A percentile compares a stretch with the other conserved stretches of the same genome.
Conservation (phyloP, 2,329 filamentous ascomycete species). For the Aspergillus tubingensis region DNA sequence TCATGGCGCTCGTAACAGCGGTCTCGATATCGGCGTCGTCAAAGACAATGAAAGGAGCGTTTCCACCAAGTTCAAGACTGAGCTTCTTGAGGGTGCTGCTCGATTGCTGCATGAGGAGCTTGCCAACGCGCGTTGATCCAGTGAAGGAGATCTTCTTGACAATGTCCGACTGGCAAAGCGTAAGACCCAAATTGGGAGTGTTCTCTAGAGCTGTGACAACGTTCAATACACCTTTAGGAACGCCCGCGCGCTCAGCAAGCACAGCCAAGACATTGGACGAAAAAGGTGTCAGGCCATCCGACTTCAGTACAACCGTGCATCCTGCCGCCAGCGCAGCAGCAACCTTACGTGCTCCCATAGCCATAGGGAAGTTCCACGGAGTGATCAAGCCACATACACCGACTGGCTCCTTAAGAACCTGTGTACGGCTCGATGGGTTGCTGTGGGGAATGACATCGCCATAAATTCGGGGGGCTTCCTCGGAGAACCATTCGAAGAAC, state of each 20-base stretch:
- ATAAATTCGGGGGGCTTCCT: constrained; percentile 57
- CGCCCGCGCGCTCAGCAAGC: constrained; percentile 77
- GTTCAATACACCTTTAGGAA: constrained; percentile 85
- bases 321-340: constrained; percentile 72
- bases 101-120: constrained; percentile 83
- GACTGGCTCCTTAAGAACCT: constrained; percentile 63
- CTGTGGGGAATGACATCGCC: constrained; percentile 61
- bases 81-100: constrained; percentile 77
- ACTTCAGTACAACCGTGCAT: constrained; percentile 87
- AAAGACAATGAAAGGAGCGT: constrained; percentile 92
- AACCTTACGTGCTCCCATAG: constrained; percentile 51
- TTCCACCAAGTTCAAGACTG: constrained; percentile 87
- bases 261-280: constrained; percentile 81
- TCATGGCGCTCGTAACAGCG: constrained; percentile 76
- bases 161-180: constrained; percentile 43
- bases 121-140: constrained; percentile 65
- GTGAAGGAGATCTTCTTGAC: constrained; percentile 95
- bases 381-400: constrained; percentile 66
- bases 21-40: constrained; percentile 77
- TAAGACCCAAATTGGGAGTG: constrained; percentile 68
- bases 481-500: constrained; percentile 63
- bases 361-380: constrained; percentile 63
- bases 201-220: constrained; percentile 75
- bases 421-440: constrained; percentile 57
- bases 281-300: constrained; percentile 85